These are phyloP conservation scores for Hypoxylon fragiforme DNA, from an alignment of 495 filamentous ascomycete species.

Conservation along the genomic window DNA sequence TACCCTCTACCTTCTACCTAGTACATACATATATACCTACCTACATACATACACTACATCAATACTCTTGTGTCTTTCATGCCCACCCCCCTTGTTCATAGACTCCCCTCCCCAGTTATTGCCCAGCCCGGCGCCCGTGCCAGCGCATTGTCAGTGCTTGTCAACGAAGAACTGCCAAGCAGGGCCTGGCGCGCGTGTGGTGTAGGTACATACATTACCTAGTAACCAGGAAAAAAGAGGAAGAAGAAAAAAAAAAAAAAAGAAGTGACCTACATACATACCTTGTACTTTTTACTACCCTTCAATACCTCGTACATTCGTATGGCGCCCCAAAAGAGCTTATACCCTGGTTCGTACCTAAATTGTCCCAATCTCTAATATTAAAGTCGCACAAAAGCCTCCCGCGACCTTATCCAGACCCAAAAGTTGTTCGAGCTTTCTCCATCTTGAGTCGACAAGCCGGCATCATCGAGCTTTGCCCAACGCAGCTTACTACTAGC, in stretches of 20 bases:
- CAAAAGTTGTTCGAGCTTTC: slow-evolving; percentile 48
- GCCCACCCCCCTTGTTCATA: slow-evolving; percentile 31
- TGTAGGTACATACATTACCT: too few species aligned
- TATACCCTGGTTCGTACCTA: slow-evolving; percentile 40
- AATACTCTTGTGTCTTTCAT: too few species aligned
- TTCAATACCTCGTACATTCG: slow-evolving; percentile 48
- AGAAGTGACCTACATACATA: too few species aligned
- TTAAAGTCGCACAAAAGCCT: slow-evolving; percentile 59
- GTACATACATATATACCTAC: background rate
- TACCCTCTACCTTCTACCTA: background rate
- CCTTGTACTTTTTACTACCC: too few species aligned
- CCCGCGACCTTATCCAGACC: slow-evolving; percentile 49
- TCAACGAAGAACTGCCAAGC: slow-evolving; percentile 39
- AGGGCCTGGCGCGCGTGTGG: slow-evolving; percentile 33
- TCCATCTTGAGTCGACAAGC: slow-evolving; percentile 38
- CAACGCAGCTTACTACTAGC: slow-evolving; percentile 37
- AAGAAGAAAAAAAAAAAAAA: too few species aligned
- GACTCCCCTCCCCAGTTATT: slow-evolving; percentile 19
- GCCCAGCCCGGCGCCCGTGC: slow-evolving; percentile 32
- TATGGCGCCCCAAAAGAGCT: slow-evolving; percentile 38
- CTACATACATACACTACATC: too few species aligned
- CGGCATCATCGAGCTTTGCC: slow-evolving; percentile 38
- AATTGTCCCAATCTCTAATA: slow-evolving; percentile 41
- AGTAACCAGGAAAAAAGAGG: too few species aligned
- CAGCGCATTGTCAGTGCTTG: slow-evolving; percentile 39